Base-by-base conservation (phyloP, 805 yeast species). In the Priceomyces castillae region DNA sequence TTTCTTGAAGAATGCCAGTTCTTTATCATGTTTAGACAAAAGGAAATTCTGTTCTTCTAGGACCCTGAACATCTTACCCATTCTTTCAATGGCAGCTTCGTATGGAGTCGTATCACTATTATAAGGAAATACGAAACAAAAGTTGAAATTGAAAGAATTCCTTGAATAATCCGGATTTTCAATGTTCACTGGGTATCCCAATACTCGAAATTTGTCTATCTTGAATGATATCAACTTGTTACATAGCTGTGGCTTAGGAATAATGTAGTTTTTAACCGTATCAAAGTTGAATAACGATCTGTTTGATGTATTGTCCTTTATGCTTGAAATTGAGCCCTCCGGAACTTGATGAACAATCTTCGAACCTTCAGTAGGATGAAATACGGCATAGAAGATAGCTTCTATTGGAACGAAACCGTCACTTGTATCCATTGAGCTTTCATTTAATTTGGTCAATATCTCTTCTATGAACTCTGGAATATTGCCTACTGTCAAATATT, bases 281-380 rank as follows among this genome's bases (percentile, higher is more conserved):
- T 89, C 95, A 61, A 95, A 94, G 53, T 86, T 83, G 56, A 88
- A 83, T 44, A 82, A 63, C 28, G 48, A 44, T 16, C 35, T 33
- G 16, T 22, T 15, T 35, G 40, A 15, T 22, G 25, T 25, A 38
- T 52, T 20, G 74, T 74, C 30, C 57, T 65, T 43, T 53, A 49
- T 39, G 63, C 66, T 34, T 39, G 39, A 14, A 48, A 82, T 78
- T 3, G 86, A 72, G 4, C 89, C 87, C 31, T 82, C 80, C 1
- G 99, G 99, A 0, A 89, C 95, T 60, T 94, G 97, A 55, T 86
- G 86, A 4, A 86, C 77, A 4, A 92, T 90, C 64, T 90, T 89
- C 0, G 98, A 84, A 1, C 99, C 99, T 56, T 90, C 96, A 0
- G 94, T 86, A 0, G 97, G 97, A 56, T 94, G 97, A 64, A 94